Evolutionary conservation across 192 early-diverging fungal species (phyloP), one percentile per base, ranked within the genome.

Genomic region (Podila clonocystis): DNA sequence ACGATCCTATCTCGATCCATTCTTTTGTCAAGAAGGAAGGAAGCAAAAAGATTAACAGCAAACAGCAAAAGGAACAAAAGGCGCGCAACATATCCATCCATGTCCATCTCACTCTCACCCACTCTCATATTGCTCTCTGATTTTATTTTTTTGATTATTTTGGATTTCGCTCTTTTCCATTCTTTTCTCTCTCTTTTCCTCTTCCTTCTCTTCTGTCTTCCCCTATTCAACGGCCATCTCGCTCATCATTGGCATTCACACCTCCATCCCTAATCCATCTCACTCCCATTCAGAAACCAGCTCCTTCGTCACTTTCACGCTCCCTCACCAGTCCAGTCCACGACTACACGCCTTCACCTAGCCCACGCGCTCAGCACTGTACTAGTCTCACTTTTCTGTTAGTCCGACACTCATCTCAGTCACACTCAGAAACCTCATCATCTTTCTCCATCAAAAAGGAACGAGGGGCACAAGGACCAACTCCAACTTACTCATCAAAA

Each of bases 91-190:
- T 45, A 15, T 45, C 9, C 34, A 9, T 36, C 34, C 9, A 9
- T 36, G 41, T 15, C 41, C 15, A 45, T 17, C 41, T 45, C 41
- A 15, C 13, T 3, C 41, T 17, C 41, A 4, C 2, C 13, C 41
- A 7, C 41, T 45, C 41, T 45, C 41, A 45, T 8, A 45, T 45
- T 45, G 41, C 41, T 45, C 41, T 45, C 41, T 45, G 41, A 45
- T 24, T 30, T 13, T 72, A n/a, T n/a, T 24, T 30, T 65, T 38
- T 63, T 48, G 31, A 17, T 70, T 36, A 57, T 38, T 71, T 49
- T 60, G 17, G 9, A 33, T 55, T 45, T 50, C 60, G 29, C 38
- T 59, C 62, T 50, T 49, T 29, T 31, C 28, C 38, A 6, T 3
- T 31, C 36, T 36, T n/a, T 24, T 24, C 34, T 65, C 28, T 38